Base-by-base conservation (phyloP, 345 rosid genomes). In the Raphanus raphanistrum region DNA sequence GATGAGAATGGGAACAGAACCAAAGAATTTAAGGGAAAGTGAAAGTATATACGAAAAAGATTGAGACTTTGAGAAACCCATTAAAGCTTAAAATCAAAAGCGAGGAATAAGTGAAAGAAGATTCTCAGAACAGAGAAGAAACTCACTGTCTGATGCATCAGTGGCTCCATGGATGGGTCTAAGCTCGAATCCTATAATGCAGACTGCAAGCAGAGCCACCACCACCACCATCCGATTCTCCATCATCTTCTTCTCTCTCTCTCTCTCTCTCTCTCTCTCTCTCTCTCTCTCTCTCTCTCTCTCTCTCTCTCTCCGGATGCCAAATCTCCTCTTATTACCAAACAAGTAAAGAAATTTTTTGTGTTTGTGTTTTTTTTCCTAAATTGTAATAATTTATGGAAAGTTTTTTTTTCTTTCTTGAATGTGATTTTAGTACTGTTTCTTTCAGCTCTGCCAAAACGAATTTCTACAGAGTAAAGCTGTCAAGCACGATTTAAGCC, bases 91-190 rank as follows among this genome's bases (percentile, higher is more conserved):
- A 68, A 58, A 66, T 27, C 58, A 65, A 69, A n/a, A 60, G 57
- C 21, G 21, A 21, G 21, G 21, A 21, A 21, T 21, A 21, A 21
- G 21, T 21, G 21, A 21, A 1, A 21, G 21, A 21, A 21, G 21
- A 21, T 21, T 21, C 21, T 21, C 21, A 21, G 27, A 32, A 54
- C 4, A 54, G 66, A 83, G 79, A 69, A 66, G 52, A 76, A 60
- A 82, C 85, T 84, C 10, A 90, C 96, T 85, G 77, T 90, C 96
- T 59, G 83, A 71, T 66, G 82, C 85, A 88, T 90, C 86, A 69
- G 96, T 90, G 26, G 85, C 84, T 55, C 90, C 96, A 85, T 77
- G 76, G 80, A 81, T 75, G 80, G 77, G 79, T 41, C 84, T 76
- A 63, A 85, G 78, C 63, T 70, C 81, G 73, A 85, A 87, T 72